phyloP scores from a whole-genome alignment of 768 basidiomycete species.

The Rhizopogon vulgaris region DNA sequence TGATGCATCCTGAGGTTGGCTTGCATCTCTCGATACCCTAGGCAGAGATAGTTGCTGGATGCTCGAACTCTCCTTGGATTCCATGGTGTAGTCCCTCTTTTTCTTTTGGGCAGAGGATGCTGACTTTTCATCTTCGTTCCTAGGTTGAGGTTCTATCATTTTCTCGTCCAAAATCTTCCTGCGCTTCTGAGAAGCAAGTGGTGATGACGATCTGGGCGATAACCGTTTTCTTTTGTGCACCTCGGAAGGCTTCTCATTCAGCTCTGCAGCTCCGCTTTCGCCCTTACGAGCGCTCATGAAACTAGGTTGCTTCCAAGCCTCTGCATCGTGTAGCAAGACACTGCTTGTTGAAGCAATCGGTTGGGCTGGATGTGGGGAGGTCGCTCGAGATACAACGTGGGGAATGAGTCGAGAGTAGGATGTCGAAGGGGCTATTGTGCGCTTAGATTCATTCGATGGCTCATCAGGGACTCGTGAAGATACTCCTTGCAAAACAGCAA shows the following conservation, averaged over 20 bases:
- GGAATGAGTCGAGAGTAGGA: not conserved
- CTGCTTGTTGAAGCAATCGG: not conserved
- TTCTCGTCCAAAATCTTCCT: slow-evolving; percentile 2
- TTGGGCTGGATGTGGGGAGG: not conserved
- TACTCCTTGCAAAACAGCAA: not conserved
- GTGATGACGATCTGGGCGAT: slow-evolving; percentile 4
- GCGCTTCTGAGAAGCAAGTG: slow-evolving; percentile 11
- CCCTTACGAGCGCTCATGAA: slow-evolving; percentile 17
- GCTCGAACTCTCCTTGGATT: not conserved
- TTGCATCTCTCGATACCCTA: not conserved
- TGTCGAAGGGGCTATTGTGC: not conserved
- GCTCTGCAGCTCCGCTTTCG: not conserved
- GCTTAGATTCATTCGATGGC: not conserved
- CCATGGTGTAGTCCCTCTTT: not conserved
- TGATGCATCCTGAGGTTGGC: not conserved
- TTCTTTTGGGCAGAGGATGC: not conserved
- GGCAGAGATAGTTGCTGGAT: not conserved
- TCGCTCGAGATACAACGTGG: not conserved
- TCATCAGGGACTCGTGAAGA: not conserved
- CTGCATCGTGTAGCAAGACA: slow-evolving; percentile 17
- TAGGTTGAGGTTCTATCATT: not conserved
- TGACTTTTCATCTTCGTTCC: not conserved
- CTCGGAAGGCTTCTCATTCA: not conserved
- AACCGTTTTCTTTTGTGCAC: not conserved
- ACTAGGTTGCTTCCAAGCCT: slow-evolving; percentile 26